Percentiles rank a stretch among this genome's conserved stretches.
These are phyloP conservation scores for Malus fusca DNA, from an alignment of 306 rosid species.

Conservation along the genomic window DNA sequence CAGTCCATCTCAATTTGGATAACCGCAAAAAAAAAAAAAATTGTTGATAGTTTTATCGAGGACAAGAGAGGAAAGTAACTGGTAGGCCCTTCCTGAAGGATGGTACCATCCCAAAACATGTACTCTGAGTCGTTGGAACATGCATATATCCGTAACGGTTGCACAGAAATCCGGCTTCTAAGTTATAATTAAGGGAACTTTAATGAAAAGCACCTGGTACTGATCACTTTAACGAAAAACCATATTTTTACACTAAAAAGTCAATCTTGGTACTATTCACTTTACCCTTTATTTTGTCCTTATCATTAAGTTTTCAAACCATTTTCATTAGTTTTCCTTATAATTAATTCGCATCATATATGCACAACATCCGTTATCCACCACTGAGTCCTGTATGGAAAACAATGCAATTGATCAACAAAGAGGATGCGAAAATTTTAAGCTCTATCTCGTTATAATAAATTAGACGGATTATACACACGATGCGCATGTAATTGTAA, in stretches of 20 bases:
- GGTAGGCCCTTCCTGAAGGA: constrained; percentile 43
- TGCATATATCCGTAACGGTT: constrained; percentile 25
- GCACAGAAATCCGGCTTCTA: constrained; percentile 49
- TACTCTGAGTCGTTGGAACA: constrained; percentile 22
- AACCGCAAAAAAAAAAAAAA: not conserved
- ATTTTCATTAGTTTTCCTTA: no score
- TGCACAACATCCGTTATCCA: constrained; percentile 49
- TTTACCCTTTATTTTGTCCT: no score
- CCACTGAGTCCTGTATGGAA: constrained; percentile 42
- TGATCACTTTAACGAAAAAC: no score
- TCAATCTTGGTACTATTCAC: no score
- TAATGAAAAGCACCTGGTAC: no score
- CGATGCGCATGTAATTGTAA: no score
- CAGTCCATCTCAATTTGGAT: not conserved
- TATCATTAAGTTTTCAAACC: no score
- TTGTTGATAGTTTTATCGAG: not conserved
- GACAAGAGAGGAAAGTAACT: constrained; percentile 18
- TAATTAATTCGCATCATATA: no score
- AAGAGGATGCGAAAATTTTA: no score
- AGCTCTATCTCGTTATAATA: no score
- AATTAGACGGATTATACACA: no score
- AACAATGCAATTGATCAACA: not conserved
- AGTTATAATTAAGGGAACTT: not conserved
- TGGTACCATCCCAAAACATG: constrained; percentile 67
- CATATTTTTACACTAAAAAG: no score